Base-by-base conservation (phyloP, 805 yeast species). In the Schwanniomyces polymorphus region DNA sequence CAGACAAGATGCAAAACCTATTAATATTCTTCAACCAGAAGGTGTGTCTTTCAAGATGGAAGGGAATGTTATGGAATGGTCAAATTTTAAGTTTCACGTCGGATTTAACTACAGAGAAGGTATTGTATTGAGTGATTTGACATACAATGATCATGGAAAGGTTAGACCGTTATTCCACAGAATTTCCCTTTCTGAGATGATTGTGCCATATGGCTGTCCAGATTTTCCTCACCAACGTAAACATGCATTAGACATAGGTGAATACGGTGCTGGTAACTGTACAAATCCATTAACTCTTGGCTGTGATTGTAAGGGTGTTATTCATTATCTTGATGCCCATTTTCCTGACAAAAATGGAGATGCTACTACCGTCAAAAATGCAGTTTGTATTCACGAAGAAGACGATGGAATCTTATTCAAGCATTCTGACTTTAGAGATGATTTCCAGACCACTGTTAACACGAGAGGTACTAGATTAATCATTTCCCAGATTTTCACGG, bases 41-140 rank as follows among this genome's bases (percentile, higher is more conserved):
- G 94, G 94, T 47, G 92, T 86, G 45, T 84, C 90, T 4, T 87
- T 87, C 75, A 76, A 76, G 55, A 76, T 86, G 82, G 74, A 75
- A 46, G 90, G 88, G 44, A 78, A 85, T 59, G 75, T 80, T 44
- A 82, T 87, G 77, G 77, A 76, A 52, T 87, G 94, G 94, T 82
- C 86, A 54, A 87, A 86, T 72, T 87, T 81, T 75, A 76, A 80
- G 52, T 76, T 87, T 74, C 92, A 87, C 67, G 73, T 87, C 64
- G 94, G 94, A 33, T 87, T 87, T 80, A 87, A 87, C 75, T 85
- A 86, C 73, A 80, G 92, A 72, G 94, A 87, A 68, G 94, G 94
- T 53, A 83, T 87, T 63, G 92, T 87, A 27, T 76, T 87, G 53
- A 80, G 85, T 56, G 91, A 87, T 67, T 77, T 87, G 60, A 68